Conservation (phyloP, 2,329 filamentous ascomycete genomes). For the Magnaporthiopsis incrustans region DNA sequence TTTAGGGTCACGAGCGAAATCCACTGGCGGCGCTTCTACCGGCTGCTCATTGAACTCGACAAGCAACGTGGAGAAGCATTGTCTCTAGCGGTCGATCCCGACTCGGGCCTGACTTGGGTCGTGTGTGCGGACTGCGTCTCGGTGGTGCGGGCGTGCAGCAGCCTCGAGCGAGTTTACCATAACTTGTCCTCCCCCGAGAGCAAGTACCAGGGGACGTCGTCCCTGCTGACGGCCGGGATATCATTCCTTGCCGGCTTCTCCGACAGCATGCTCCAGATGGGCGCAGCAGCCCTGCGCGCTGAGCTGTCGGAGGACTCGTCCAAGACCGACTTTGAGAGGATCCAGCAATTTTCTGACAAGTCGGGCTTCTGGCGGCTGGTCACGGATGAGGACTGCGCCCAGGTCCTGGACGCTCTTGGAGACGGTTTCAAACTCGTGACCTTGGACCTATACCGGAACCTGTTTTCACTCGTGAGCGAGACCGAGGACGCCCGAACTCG, state of each 20-base stretch:
- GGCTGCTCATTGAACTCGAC: constrained; percentile 77
- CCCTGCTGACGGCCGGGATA: constrained; percentile 61
- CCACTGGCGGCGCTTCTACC: constrained; percentile 88
- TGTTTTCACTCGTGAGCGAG: constrained; percentile 39
- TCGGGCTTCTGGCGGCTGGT: constrained; percentile 73
- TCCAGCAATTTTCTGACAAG: constrained; percentile 70
- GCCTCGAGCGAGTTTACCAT: constrained; percentile 65
- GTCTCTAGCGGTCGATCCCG: constrained; percentile 65
- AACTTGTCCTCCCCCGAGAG: constrained; percentile 49
- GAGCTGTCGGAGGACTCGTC: constrained; percentile 70
- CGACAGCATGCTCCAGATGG: constrained; percentile 59
- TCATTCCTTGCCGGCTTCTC: constrained; percentile 65
- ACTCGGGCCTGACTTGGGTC: constrained; percentile 70
- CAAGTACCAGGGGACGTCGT: constrained; percentile 45
- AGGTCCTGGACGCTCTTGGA: constrained; percentile 62
- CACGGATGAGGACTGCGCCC: constrained; percentile 70
- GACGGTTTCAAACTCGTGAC: constrained; percentile 54
- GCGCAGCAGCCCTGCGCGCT: constrained; percentile 57
- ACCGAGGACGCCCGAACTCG: constrained; percentile 36
- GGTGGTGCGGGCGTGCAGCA: constrained; percentile 70
- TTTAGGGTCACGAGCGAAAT: constrained; percentile 67
- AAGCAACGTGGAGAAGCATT: constrained; percentile 77
- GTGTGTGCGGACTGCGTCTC: constrained; percentile 76
- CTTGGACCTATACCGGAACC: constrained; percentile 43
- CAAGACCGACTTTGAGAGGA: constrained; percentile 61